Conservation (phyloP, 352 stramenopile species). For the Globisporangium viniferum region DNA sequence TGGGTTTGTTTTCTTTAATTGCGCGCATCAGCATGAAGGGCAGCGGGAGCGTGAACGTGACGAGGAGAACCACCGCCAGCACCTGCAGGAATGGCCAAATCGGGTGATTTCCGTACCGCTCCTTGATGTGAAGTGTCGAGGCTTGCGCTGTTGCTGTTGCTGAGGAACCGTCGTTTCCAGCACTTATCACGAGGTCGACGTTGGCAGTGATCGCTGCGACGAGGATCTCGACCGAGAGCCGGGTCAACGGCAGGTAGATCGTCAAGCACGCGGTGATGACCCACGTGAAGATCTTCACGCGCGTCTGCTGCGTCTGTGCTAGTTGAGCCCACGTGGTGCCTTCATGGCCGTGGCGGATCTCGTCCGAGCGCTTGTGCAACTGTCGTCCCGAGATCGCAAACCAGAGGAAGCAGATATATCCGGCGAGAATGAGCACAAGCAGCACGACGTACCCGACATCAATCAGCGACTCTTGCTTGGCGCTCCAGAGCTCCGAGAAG, state of each 20-base stretch:
- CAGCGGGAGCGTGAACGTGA: constrained; percentile 37
- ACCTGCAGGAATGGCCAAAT: constrained; percentile 27
- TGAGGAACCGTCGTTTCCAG: too few relatives aligned
- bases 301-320: constrained; percentile 28
- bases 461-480: constrained; percentile 16
- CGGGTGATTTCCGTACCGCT: constrained; percentile 15
- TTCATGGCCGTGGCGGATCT: constrained; percentile 47
- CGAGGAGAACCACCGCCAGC: constrained; percentile 24
- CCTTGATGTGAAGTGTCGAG: constrained; percentile 4
- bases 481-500: constrained; percentile 20
- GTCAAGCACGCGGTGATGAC: constrained; percentile 40
- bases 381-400: constrained; percentile 32
- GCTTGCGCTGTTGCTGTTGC: neutral
- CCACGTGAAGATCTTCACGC: constrained; percentile 34
- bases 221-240: constrained; percentile 36
- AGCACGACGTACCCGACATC: constrained; percentile 26
- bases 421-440: constrained; percentile 21
- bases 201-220: neutral
- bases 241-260: constrained; percentile 43
- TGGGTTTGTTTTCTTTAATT: constrained; percentile 39
- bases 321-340: constrained; percentile 33
- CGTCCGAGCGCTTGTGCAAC: constrained; percentile 35
- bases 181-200: neutral
- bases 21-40: constrained; percentile 27
- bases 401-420: constrained; percentile 40